These are phyloP conservation scores for Penicillium sp. DNA, from an alignment of 2,329 filamentous ascomycete species.

Conservation along the genomic window DNA sequence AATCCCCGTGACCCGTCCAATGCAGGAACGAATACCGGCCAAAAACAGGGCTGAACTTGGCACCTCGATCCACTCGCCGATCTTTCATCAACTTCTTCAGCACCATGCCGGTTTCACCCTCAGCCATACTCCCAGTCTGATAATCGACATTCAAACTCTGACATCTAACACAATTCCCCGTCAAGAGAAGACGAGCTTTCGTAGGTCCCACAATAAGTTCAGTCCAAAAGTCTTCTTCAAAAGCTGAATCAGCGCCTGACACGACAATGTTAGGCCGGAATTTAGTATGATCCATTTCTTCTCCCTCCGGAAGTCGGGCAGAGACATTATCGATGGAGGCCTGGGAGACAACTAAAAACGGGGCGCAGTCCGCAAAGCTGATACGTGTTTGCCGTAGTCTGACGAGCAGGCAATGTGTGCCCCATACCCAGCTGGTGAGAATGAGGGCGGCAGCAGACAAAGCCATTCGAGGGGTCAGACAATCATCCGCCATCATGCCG, in stretches of 20 bases:
- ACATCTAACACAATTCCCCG: conserved; percentile 70
- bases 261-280: conserved; percentile 75
- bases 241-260: conserved; percentile 56
- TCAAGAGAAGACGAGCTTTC: conserved; percentile 54
- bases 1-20: conserved; percentile 32
- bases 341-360: conserved; percentile 70
- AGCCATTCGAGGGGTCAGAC: not conserved
- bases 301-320: conserved; percentile 50
- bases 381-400: conserved; percentile 21
- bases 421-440: not conserved
- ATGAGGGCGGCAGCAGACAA: not conserved
- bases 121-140: conserved; percentile 59
- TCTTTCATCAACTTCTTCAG: conserved; percentile 71
- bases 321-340: conserved; percentile 70
- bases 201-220: conserved; percentile 52
- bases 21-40: conserved; percentile 69
- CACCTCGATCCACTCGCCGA: conserved; percentile 68
- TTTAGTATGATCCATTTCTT: conserved; percentile 63
- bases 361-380: conserved; percentile 41
- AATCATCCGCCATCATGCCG: not conserved
- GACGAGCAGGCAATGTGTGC: not conserved
- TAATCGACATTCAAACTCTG: conserved; percentile 72
- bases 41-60: conserved; percentile 69
- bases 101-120: conserved; percentile 59
- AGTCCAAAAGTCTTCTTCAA: conserved; percentile 73